Base-by-base conservation (phyloP, 1,284 basidiomycete genomes). In the Sporisorium graminicola region DNA sequence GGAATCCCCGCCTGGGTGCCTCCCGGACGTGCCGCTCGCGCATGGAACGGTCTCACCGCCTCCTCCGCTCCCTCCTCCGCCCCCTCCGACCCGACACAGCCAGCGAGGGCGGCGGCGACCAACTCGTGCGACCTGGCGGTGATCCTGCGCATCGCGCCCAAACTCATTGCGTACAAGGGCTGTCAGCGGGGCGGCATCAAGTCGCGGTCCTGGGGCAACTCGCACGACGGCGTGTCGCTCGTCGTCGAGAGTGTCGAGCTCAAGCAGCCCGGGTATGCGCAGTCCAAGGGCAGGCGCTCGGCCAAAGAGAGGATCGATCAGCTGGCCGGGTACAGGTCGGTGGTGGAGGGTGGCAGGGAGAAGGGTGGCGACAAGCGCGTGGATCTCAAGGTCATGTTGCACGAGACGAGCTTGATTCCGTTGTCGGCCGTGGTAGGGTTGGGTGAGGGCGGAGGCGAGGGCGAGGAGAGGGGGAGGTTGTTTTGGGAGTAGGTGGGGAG, bases 181-280 rank as follows among this genome's bases (percentile, higher is more conserved):
- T 87, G 87, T 20, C 86, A 88, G 66, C 78, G 88, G 40, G 87
- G 87, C 57, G 89, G 89, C 1, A 74, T 89, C 26, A 80, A 81
- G 58, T 88, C 87, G 40, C 79, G 89, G 24, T 86, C 84, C 10
- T 90, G 89, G 89, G 89, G 89, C 13, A 89, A 89, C 73, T 87
- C 88, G 29, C 89, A 90, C 81, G 89, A 89, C 70, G 89, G 89
- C 3, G 86, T 87, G 7, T 88, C 87, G 71, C 84, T 89, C 26
- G 86, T 88, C 6, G 86, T 90, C 10, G 88, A 89, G 69, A 79
- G 78, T 6, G 87, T 89, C 4, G 85, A 87, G 58, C 78, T 88
- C 4, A 74, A 78, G 44, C 76, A 67, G 53, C 73, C 73, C 12
- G 72, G 78, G 24, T 82, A 80, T 63, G 80, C 80, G 20, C 66